A percentile compares a stretch with the other conserved stretches of the same genome.
These are phyloP conservation scores for Verticillium nonalfalfae DNA, from an alignment of 2,329 filamentous ascomycete species.

Conservation along the genomic window DNA sequence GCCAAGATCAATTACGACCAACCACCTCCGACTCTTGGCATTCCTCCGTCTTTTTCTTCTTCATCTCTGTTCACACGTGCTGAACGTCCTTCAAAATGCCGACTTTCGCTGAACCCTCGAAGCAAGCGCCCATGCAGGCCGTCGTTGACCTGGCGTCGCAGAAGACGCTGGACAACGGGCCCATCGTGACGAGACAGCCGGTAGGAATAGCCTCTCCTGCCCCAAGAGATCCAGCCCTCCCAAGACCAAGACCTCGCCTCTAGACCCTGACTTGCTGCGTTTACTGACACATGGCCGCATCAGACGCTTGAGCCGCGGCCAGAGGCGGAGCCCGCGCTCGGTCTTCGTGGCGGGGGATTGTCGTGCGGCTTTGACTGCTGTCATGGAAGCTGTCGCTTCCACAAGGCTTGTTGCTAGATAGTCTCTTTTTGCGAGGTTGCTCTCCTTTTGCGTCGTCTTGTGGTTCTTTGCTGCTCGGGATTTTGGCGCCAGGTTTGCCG, in stretches of 20 bases:
- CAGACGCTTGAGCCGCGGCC: conserved; percentile 16
- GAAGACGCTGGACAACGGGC: not conserved
- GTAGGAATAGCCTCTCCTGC: not conserved
- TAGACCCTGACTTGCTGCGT: no score
- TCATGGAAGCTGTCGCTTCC: conserved; percentile 18
- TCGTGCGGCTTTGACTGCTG: conserved; percentile 21
- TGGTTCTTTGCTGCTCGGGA: no score
- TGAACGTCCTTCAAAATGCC: not conserved
- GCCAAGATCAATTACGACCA: not conserved
- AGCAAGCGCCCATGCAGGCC: conserved; percentile 2
- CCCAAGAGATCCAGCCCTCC: not conserved
- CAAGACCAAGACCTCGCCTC: not conserved
- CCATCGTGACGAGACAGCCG: not conserved
- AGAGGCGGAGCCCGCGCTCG: conserved; percentile 15
- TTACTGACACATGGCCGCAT: not conserved
- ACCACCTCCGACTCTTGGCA: not conserved
- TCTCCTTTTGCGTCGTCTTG: not conserved
- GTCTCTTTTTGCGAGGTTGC: not conserved
- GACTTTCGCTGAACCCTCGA: not conserved
- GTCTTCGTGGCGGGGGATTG: conserved; percentile 19
- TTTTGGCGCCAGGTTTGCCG: no score
- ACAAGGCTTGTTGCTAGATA: conserved; percentile 20
- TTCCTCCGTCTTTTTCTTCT: not conserved
- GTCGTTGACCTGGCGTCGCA: not conserved
- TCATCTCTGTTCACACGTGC: no score